phyloP scores from a whole-genome alignment of 805 yeast genomes.

The Candida pseudoglaebosa region DNA sequence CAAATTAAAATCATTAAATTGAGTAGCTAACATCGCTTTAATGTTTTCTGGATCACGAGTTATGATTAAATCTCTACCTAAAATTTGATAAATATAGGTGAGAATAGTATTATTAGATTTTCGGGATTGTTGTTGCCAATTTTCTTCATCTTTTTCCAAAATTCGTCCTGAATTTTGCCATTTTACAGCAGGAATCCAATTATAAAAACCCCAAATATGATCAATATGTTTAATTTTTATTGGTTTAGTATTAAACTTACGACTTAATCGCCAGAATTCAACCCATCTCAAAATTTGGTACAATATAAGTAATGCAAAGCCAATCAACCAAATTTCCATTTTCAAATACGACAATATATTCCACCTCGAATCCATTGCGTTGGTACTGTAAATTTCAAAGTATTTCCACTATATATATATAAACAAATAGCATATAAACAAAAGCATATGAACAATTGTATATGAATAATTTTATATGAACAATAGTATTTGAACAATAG shows the following conservation, averaged over 20 bases:
- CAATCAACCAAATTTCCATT: neutral
- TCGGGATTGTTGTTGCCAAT: neutral
- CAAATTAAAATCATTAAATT: conserved; percentile 37
- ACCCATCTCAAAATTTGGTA: neutral
- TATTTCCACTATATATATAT: too few relatives aligned
- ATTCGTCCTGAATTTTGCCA: neutral
- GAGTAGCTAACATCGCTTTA: conserved; percentile 41
- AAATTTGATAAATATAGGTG: conserved; percentile 7
- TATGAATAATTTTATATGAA: too few relatives aligned
- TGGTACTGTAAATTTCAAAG: too few relatives aligned
- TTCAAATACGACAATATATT: too few relatives aligned
- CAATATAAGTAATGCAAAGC: neutral
- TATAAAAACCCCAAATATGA: neutral
- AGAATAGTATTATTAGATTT: neutral
- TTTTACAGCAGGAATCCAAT: neutral
- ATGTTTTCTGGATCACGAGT: conserved; percentile 40
- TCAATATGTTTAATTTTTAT: neutral
- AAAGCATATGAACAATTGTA: too few relatives aligned
- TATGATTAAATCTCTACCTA: conserved; percentile 17
- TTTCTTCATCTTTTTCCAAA: neutral
- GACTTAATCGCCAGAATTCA: neutral
- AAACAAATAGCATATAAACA: too few relatives aligned
- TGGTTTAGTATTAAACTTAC: neutral
- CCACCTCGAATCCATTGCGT: too few relatives aligned
- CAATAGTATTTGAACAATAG: too few relatives aligned